These are phyloP conservation scores for Tylopilus balloui DNA, from an alignment of 768 basidiomycete genomes.

Conservation along the genomic window DNA sequence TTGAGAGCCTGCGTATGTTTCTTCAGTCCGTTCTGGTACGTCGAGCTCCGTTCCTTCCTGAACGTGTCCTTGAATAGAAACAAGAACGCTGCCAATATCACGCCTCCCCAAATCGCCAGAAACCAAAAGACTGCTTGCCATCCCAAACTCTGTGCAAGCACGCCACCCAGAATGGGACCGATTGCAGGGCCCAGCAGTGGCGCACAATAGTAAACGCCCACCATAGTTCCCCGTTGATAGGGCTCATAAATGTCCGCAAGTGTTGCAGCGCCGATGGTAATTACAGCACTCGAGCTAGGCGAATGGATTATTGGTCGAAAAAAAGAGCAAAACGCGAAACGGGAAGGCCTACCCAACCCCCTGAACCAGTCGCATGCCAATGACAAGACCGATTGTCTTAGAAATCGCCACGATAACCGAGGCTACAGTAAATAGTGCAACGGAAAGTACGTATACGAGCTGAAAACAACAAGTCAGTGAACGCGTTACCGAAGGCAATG, in stretches of 20 bases:
- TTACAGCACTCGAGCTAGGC: constrained; percentile 57
- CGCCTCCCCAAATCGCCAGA: constrained; percentile 57
- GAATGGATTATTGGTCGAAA: not conserved
- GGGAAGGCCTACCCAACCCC: constrained; percentile 48
- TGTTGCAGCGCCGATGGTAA: constrained; percentile 67
- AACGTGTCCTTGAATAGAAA: constrained; percentile 82
- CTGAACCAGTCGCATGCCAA: constrained; percentile 66
- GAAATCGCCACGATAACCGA: constrained; percentile 58
- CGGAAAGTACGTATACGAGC: constrained; percentile 54
- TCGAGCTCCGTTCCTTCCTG: constrained; percentile 73
- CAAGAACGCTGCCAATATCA: constrained; percentile 53
- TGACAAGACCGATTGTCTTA: constrained; percentile 50
- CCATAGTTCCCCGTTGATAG: constrained; percentile 66
- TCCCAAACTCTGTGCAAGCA: constrained; percentile 56
- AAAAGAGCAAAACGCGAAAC: not conserved
- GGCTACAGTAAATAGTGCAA: constrained; percentile 49
- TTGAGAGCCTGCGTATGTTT: constrained; percentile 32
- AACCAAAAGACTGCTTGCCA: constrained; percentile 92
- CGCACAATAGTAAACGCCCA: constrained; percentile 79
- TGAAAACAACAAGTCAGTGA: constrained; percentile 14
- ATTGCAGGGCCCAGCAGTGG: constrained; percentile 70
- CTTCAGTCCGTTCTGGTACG: constrained; percentile 67
- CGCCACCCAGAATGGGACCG: constrained; percentile 70
- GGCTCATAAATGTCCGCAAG: constrained; percentile 80
- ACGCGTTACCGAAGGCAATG: not conserved